These are phyloP conservation scores for Moniliophthora roreri DNA, from an alignment of 1,284 basidiomycete species.

Conservation along the genomic window DNA sequence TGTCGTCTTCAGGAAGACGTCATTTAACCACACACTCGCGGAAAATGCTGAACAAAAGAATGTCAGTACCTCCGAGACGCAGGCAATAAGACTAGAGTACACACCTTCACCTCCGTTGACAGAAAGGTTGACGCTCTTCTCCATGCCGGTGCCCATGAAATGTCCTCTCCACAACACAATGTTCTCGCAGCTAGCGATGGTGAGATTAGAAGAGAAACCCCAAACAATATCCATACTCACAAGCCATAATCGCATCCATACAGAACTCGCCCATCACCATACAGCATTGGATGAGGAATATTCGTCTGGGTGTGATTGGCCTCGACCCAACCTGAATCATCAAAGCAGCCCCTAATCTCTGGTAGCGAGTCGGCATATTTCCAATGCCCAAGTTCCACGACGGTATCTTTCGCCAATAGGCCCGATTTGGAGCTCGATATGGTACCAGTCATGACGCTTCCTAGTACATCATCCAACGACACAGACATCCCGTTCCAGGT, in stretches of 20 bases:
- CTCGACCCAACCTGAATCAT: constrained; percentile 60
- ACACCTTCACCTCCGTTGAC: constrained; percentile 79
- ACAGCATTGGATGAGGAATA: constrained; percentile 63
- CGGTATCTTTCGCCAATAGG: too few relatives aligned
- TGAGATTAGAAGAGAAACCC: not conserved
- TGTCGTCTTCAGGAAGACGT: constrained; percentile 67
- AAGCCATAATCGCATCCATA: constrained; percentile 84
- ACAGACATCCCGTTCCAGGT: constrained; percentile 38
- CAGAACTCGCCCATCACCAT: constrained; percentile 70
- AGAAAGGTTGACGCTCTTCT: constrained; percentile 65
- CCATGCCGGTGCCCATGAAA: constrained; percentile 59
- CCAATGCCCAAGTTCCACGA: too few relatives aligned
- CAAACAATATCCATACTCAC: too few relatives aligned
- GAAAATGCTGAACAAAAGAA: constrained; percentile 56
- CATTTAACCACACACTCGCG: constrained; percentile 79
- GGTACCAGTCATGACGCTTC: not conserved
- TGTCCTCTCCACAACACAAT: constrained; percentile 79
- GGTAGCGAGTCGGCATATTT: not conserved
- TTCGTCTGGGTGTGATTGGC: constrained; percentile 73
- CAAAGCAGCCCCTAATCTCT: constrained; percentile 39
- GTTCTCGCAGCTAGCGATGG: constrained; percentile 24
- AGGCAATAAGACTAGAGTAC: not conserved
- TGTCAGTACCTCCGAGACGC: too few relatives aligned
- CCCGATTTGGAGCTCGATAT: not conserved
- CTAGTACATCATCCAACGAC: not conserved